Percentiles rank a stretch among this genome's conserved stretches.
Evolutionary conservation across 768 basidiomycete genomes (phyloP).

Genomic region (Pisolithus marmoratus): DNA sequence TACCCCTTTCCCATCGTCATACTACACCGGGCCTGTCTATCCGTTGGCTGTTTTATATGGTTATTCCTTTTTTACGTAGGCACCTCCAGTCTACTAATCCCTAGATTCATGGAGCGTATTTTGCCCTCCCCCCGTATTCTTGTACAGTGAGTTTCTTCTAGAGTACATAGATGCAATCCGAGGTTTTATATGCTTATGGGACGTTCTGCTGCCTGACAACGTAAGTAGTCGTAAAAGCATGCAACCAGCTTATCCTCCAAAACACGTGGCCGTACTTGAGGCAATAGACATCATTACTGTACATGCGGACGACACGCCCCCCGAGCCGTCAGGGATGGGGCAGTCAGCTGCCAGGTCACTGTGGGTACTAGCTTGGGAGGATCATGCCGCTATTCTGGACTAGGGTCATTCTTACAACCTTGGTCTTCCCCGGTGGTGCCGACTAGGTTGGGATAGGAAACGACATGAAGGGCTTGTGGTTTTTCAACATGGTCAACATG

Average conservation of each 20-base stretch:
- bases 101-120: constrained; percentile 22
- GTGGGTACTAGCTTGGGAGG: no score
- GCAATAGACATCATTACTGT: no score
- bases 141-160: constrained; percentile 10
- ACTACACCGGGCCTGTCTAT: constrained; percentile 21
- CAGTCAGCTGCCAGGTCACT: background rate
- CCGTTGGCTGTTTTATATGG: constrained; percentile 33
- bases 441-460: no score
- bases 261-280: background rate
- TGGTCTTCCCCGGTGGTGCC: no score
- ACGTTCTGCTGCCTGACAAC: background rate
- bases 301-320: background rate
- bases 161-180: background rate
- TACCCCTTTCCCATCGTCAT: constrained; percentile 17
- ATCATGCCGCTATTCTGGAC: no score
- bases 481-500: no score
- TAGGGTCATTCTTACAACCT: no score
- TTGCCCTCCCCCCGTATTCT: constrained; percentile 4
- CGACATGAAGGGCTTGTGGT: no score
- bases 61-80: constrained; percentile 33
- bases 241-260: no score
- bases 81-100: constrained; percentile 12
- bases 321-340: background rate
- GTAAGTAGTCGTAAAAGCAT: no score
- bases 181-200: background rate